Conservation (phyloP, 2,329 filamentous ascomycete species). For the Arthroderma uncinatum region DNA sequence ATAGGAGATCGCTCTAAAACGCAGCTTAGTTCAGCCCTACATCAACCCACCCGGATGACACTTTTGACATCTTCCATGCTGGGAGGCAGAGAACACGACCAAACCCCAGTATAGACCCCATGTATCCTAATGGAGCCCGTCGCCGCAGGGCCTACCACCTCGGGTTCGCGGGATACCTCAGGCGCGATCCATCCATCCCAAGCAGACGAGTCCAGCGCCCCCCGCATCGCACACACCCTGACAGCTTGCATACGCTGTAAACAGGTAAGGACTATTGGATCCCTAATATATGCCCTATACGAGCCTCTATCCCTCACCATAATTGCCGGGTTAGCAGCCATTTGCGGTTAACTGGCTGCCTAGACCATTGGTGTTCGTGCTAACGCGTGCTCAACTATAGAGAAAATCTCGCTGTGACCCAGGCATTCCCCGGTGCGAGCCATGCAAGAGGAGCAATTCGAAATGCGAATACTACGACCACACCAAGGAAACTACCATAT, state of each 20-base stretch:
- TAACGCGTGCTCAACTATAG: slow-evolving; percentile 36
- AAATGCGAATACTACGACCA: slow-evolving; percentile 94
- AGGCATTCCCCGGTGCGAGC: slow-evolving; percentile 76
- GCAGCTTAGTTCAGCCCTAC: slow-evolving; percentile 4
- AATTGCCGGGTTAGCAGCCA: neutral
- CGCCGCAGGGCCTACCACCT: slow-evolving; percentile 3
- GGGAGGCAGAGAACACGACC: neutral
- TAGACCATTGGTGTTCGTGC: neutral
- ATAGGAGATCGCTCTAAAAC: neutral
- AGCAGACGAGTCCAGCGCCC: slow-evolving; percentile 5
- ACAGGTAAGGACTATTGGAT: slow-evolving; percentile 9
- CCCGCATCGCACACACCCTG: slow-evolving; percentile 13
- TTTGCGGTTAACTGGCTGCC: neutral
- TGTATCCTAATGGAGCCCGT: slow-evolving; percentile 10
- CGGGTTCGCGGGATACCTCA: neutral
- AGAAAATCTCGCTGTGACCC: slow-evolving; percentile 95
- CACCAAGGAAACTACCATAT: slow-evolving; percentile 71
- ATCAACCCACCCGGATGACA: neutral
- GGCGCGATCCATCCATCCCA: neutral
- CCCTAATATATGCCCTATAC: neutral
- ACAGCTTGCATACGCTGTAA: slow-evolving; percentile 13
- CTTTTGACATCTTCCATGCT: neutral
- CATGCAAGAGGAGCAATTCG: slow-evolving; percentile 84
- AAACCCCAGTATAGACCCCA: neutral
- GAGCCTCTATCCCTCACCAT: neutral